A percentile compares a stretch with the other conserved stretches of the same genome.
Evolutionary conservation across 2,329 filamentous ascomycete genomes (phyloP).

Genomic region (Fusarium newnesense): DNA sequence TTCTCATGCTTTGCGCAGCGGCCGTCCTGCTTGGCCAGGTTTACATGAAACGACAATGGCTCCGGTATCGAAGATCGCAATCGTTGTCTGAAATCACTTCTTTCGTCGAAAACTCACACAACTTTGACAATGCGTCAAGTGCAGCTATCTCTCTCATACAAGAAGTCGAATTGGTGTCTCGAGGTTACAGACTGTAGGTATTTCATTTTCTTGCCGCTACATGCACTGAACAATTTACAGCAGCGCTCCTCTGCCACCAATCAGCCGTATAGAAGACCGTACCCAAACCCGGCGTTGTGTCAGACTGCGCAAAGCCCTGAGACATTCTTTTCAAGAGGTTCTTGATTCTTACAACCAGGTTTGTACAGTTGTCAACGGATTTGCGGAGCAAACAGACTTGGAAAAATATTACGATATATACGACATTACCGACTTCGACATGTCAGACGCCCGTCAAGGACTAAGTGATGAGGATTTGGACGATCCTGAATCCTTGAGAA

Average conservation of each 20-base stretch:
- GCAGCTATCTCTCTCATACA: slow-evolving; percentile 86
- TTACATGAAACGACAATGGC: slow-evolving; percentile 82
- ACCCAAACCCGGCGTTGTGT: slow-evolving; percentile 82
- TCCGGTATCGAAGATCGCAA: slow-evolving; percentile 80
- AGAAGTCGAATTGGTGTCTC: slow-evolving; percentile 93
- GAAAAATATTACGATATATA: slow-evolving; percentile 95
- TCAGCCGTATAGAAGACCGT: slow-evolving; percentile 88
- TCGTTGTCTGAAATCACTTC: slow-evolving; percentile 74
- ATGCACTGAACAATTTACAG: slow-evolving; percentile 55
- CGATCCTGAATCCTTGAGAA: slow-evolving; percentile 80
- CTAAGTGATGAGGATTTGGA: slow-evolving; percentile 77
- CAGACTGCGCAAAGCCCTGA: slow-evolving; percentile 80
- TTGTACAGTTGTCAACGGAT: slow-evolving; percentile 73
- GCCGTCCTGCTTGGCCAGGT: slow-evolving; percentile 69
- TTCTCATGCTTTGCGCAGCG: slow-evolving; percentile 63
- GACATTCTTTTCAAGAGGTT: slow-evolving; percentile 73
- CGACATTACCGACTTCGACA: slow-evolving; percentile 78
- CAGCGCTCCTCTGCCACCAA: slow-evolving; percentile 89
- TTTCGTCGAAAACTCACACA: slow-evolving; percentile 79
- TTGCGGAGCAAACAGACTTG: slow-evolving; percentile 83
- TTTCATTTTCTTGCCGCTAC: not conserved
- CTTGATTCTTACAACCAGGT: slow-evolving; percentile 79
- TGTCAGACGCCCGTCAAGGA: slow-evolving; percentile 74
- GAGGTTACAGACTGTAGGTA: slow-evolving; percentile 84
- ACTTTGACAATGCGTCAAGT: slow-evolving; percentile 80